Evolutionary conservation across 352 stramenopile genomes (phyloP).

Genomic region (Globisporangium paroecandrum): DNA sequence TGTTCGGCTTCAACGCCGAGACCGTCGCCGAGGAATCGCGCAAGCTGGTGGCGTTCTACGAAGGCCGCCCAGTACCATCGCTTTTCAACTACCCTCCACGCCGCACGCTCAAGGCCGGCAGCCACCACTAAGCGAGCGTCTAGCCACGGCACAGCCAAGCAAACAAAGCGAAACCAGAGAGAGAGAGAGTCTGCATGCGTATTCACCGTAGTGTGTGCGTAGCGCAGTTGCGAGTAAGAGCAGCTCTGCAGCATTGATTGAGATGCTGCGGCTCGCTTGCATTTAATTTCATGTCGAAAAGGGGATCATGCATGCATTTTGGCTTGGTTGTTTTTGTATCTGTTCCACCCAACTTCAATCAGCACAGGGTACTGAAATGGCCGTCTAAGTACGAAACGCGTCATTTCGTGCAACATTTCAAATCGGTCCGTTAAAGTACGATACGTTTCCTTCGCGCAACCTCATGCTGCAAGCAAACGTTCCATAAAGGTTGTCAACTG

Average conservation of each 20-base stretch:
- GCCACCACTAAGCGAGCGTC: constrained; percentile 46
- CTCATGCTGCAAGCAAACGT: not conserved
- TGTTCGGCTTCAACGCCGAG: constrained; percentile 95
- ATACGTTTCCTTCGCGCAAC: not conserved
- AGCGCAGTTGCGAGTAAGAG: not conserved
- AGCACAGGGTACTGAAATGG: not conserved
- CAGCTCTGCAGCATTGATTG: not conserved
- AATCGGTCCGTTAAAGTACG: not conserved
- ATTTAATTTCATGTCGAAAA: constrained; percentile 1
- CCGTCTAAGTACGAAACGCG: not conserved
- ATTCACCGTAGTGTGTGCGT: not conserved
- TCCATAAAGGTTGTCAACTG: constrained; percentile 2
- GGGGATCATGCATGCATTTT: not conserved
- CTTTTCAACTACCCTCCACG: constrained; percentile 71
- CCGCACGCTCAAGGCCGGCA: constrained; percentile 55
- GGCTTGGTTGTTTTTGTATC: not conserved
- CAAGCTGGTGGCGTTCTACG: constrained; percentile 93
- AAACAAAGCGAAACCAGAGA: not conserved
- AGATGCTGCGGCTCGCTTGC: not conserved
- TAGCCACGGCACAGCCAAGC: not conserved
- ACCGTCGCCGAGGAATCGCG: constrained; percentile 92
- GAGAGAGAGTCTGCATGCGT: not conserved
- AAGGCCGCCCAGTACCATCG: constrained; percentile 52
- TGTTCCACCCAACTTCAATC: not conserved
- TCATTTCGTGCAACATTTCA: not conserved